Percentiles rank a stretch among this genome's conserved stretches.
These are phyloP conservation scores for Suillus tomentosus DNA, from an alignment of 768 basidiomycete species.

Conservation along the genomic window DNA sequence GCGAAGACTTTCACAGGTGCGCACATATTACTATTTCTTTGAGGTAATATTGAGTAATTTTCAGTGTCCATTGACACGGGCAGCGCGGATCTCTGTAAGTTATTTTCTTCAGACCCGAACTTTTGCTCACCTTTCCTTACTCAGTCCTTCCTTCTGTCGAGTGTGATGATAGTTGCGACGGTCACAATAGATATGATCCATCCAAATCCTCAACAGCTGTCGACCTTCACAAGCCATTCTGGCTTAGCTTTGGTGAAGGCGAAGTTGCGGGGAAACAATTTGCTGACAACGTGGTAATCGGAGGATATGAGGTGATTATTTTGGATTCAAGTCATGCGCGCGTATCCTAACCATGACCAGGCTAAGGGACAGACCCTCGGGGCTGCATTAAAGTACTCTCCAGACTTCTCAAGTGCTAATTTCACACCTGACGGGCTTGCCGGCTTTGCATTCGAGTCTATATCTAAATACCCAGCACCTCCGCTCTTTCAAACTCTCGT, in stretches of 20 bases:
- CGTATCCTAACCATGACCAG: slow-evolving; percentile 19
- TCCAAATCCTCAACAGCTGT: slow-evolving; percentile 35
- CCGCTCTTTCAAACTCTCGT: slow-evolving; percentile 51
- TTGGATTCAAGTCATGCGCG: background rate
- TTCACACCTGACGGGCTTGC: slow-evolving; percentile 44
- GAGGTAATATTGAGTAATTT: background rate
- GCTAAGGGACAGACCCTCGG: slow-evolving; percentile 46
- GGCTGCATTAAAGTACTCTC: slow-evolving; percentile 42
- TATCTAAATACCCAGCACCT: slow-evolving; percentile 37
- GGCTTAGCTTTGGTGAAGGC: slow-evolving; percentile 41
- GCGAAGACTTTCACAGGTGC: slow-evolving; percentile 44
- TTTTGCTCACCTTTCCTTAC: slow-evolving; percentile 31
- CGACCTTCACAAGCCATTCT: slow-evolving; percentile 31
- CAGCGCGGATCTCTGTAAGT: slow-evolving; percentile 44
- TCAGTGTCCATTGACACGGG: slow-evolving; percentile 52
- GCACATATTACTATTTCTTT: background rate
- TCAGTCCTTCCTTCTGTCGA: slow-evolving; percentile 40
- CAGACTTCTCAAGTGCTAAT: slow-evolving; percentile 24
- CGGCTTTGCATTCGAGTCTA: slow-evolving; percentile 42
- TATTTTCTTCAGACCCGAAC: background rate
- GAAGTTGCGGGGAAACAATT: slow-evolving; percentile 41
- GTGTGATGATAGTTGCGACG: slow-evolving; percentile 33
- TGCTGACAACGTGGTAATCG: slow-evolving; percentile 45
- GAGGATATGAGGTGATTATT: slow-evolving; percentile 35
- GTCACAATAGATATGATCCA: slow-evolving; percentile 35